These are phyloP conservation scores for Phylloporus sp. DNA, from an alignment of 768 basidiomycete genomes.

Conservation along the genomic window DNA sequence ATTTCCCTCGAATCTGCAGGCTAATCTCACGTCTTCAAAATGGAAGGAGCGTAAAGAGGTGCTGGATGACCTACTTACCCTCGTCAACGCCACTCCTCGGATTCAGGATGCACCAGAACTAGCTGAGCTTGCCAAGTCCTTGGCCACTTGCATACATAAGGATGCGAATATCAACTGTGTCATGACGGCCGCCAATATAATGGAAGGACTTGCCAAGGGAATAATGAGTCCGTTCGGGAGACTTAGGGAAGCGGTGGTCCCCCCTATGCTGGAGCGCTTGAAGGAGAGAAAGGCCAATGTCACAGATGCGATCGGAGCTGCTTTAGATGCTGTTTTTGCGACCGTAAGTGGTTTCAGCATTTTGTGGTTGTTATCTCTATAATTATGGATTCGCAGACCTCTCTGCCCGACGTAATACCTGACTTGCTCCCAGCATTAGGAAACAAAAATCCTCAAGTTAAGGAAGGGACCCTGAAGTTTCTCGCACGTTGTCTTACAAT, in stretches of 20 bases:
- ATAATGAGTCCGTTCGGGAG: conserved; percentile 69
- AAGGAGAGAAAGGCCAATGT: conserved; percentile 94
- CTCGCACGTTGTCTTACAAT: conserved; percentile 70
- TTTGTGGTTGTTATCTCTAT: conserved; percentile 2
- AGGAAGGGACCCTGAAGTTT: conserved; percentile 88
- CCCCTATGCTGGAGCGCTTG: conserved; percentile 77
- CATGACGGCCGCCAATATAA: conserved; percentile 74
- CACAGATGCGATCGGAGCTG: conserved; percentile 80
- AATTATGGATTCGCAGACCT: conserved; percentile 46
- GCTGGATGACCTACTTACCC: conserved; percentile 72
- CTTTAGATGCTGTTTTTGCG: conserved; percentile 82
- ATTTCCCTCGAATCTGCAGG: conserved; percentile 70
- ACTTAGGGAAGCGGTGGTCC: conserved; percentile 66
- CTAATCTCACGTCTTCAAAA: conserved; percentile 79
- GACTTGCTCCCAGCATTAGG: conserved; percentile 73
- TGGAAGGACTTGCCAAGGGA: conserved; percentile 84
- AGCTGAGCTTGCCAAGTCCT: conserved; percentile 65
- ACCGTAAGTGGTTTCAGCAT: conserved; percentile 53
- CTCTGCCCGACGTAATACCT: conserved; percentile 74
- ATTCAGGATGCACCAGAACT: conserved; percentile 80
- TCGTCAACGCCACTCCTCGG: conserved; percentile 64
- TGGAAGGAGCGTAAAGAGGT: conserved; percentile 98
- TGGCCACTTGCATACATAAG: conserved; percentile 75
- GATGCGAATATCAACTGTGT: conserved; percentile 98
- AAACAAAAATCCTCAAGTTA: conserved; percentile 95